Percentiles rank a stretch among this genome's conserved stretches.
Evolutionary conservation across 1,284 basidiomycete species (phyloP).

Genomic region (Irpex sp.): DNA sequence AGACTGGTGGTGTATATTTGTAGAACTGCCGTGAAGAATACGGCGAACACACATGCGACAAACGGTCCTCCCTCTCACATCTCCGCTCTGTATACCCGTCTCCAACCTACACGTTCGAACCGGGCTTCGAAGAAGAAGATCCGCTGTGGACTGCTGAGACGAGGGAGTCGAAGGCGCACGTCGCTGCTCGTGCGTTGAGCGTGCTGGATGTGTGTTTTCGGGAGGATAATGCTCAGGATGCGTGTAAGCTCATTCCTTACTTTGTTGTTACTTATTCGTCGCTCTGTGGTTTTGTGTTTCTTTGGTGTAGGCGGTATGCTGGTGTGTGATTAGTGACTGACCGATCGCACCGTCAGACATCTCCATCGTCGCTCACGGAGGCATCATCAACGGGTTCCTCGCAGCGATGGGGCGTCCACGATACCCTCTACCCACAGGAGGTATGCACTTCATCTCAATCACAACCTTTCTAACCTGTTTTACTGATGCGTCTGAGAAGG

Average conservation of each 20-base stretch:
- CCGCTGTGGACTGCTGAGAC: conserved; percentile 61
- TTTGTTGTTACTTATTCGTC: background rate
- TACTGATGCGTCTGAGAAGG: background rate
- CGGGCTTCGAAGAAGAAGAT: conserved; percentile 70
- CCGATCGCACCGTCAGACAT: conserved; percentile 25
- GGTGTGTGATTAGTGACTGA: background rate
- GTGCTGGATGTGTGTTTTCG: conserved; percentile 67
- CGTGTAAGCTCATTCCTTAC: conserved; percentile 40
- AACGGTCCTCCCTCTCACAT: conserved; percentile 50
- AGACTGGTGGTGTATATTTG: background rate
- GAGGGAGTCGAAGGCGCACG: conserved; percentile 60
- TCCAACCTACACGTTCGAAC: conserved; percentile 62
- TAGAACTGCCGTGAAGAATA: conserved; percentile 67
- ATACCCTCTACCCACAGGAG: conserved; percentile 57
- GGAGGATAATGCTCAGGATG: conserved; percentile 31
- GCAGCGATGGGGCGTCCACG: conserved; percentile 36
- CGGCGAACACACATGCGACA: conserved; percentile 75
- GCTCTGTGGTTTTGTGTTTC: background rate
- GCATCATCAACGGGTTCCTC: conserved; percentile 55
- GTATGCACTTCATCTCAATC: conserved; percentile 26
- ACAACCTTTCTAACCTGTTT: background rate
- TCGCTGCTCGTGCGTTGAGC: conserved; percentile 46
- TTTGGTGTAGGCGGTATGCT: too few relatives aligned
- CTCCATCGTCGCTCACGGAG: conserved; percentile 62
- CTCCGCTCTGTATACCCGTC: conserved; percentile 47